Base-by-base conservation (phyloP, 2,329 filamentous ascomycete genomes). In the Beauveria brongniartii region DNA sequence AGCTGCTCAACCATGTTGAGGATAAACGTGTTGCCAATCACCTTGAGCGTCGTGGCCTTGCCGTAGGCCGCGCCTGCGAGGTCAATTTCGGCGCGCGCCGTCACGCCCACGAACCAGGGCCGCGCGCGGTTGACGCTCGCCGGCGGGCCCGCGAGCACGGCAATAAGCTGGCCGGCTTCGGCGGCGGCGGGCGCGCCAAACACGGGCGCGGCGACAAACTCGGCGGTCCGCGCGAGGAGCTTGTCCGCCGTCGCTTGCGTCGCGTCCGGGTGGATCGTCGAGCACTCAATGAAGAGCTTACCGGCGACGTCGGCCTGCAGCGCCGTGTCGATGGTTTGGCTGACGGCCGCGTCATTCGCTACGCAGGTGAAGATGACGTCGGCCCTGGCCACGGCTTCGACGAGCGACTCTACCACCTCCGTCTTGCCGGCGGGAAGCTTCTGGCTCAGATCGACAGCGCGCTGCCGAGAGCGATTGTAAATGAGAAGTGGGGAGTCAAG, bases 21-120 rank as follows among this genome's bases (percentile, higher is more conserved):
- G 67, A 96, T 82, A 71, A 96, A 92, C 0, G 89, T 90, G 73
- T 96, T 96, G 61, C 92, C 92, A 10, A 96, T 81, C 22, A 96
- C 79, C 75, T 96, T 94, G 53, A 96, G 78, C 51, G 85, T 82
- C 1, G 85, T 82, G 5, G 91, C 86, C 58, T 85, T 84, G 57
- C 87, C 83, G 54, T 87, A 85, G 1, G 87, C 82, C 72, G 90
- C 82, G 64, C 82, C 85, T 50, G 80, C 80, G 72, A 91, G 87
- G 70, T 93, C 85, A 63, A 95, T 86, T 64, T 86, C 83, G 1
- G 80, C 82, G 40, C 83, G 81, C 2, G 86, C 82, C 69, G 88
- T 90, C 18, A 94, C 89, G 59, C 87, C 89, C 63, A 83, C 85
- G 63, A 87, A 87, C 73, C 86, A 93, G 0, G 88, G 88, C 58